A percentile compares a stretch with the other conserved stretches of the same genome.
Evolutionary conservation across 306 rosid species (phyloP).

Genomic region (Astragalus glycyphyllos): DNA sequence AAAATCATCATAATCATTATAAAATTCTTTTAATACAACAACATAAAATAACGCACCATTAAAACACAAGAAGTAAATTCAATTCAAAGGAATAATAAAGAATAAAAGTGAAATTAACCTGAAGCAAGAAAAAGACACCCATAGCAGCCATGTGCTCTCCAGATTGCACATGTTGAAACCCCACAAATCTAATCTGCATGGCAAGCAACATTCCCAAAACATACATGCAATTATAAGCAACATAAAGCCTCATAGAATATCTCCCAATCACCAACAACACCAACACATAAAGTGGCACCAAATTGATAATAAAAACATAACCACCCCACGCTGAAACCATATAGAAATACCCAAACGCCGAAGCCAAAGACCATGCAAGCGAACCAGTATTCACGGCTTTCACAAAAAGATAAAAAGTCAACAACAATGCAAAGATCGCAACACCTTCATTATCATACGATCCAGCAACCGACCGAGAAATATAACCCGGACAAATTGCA

Average conservation of each 20-base stretch:
- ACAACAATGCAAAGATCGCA: slow-evolving; percentile 83
- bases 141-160: slow-evolving; percentile 99
- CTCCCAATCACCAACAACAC: slow-evolving; percentile 87
- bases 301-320: slow-evolving; percentile 84
- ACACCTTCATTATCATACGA: slow-evolving; percentile 98
- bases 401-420: slow-evolving; percentile 87
- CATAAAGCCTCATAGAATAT: slow-evolving; percentile 87
- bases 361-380: slow-evolving; percentile 86
- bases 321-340: slow-evolving; percentile 99
- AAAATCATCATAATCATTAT: too few relatives aligned
- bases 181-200: slow-evolving; percentile 98
- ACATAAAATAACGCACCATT: not conserved
- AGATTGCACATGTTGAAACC: slow-evolving; percentile 98
- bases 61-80: not conserved
- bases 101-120: slow-evolving; percentile 54
- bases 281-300: slow-evolving; percentile 87
- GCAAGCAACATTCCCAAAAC: slow-evolving; percentile 95
- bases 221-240: slow-evolving; percentile 94
- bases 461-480: slow-evolving; percentile 95
- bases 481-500: slow-evolving; percentile 96
- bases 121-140: slow-evolving; percentile 99
- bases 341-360: slow-evolving; percentile 95
- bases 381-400: slow-evolving; percentile 96
- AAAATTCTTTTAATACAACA: not conserved
- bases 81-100: not conserved